Evolutionary conservation across 2,329 filamentous ascomycete genomes (phyloP).

Genomic region (Pseudovirgaria hyperparasitica): DNA sequence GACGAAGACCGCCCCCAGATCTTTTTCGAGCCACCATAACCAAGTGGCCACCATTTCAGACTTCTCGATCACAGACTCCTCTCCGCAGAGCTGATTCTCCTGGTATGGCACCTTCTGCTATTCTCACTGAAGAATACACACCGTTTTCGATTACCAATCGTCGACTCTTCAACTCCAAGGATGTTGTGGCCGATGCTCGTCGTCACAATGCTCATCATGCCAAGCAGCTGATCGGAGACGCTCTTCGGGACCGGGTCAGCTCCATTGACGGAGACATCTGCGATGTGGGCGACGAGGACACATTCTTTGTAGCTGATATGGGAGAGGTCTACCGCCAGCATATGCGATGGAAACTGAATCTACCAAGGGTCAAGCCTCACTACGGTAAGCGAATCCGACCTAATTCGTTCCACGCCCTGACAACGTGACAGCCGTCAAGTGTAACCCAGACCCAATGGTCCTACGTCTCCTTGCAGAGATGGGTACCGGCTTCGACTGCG

Average conservation of each 20-base stretch:
- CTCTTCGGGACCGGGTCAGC: constrained; percentile 74
- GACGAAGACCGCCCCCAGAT: too few species aligned
- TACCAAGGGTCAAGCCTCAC: constrained; percentile 87
- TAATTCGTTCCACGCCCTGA: constrained; percentile 10
- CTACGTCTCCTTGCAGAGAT: constrained; percentile 76
- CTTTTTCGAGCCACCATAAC: constrained; percentile 85
- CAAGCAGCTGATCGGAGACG: constrained; percentile 75
- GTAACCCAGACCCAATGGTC: constrained; percentile 87
- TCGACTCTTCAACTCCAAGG: constrained; percentile 1
- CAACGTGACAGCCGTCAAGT: constrained; percentile 68
- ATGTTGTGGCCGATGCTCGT: constrained; percentile 15
- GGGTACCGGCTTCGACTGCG: constrained; percentile 94
- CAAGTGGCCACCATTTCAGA: constrained; percentile 84
- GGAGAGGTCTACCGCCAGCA: constrained; percentile 99
- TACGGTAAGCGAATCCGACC: constrained; percentile 53
- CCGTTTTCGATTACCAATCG: constrained; percentile 22
- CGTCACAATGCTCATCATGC: constrained; percentile 41
- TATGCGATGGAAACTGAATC: constrained; percentile 90
- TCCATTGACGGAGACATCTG: constrained; percentile 78
- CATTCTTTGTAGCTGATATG: constrained; percentile 96
- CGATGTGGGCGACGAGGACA: constrained; percentile 86
- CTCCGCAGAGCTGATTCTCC: constrained; percentile 20
- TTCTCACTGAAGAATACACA: constrained; percentile 29
- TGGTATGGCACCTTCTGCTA: constrained; percentile 62
- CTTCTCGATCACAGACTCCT: constrained; percentile 12